Evolutionary conservation across 176 grass and related monocot species (phyloP).

Genomic region (Paspalum vaginatum): DNA sequence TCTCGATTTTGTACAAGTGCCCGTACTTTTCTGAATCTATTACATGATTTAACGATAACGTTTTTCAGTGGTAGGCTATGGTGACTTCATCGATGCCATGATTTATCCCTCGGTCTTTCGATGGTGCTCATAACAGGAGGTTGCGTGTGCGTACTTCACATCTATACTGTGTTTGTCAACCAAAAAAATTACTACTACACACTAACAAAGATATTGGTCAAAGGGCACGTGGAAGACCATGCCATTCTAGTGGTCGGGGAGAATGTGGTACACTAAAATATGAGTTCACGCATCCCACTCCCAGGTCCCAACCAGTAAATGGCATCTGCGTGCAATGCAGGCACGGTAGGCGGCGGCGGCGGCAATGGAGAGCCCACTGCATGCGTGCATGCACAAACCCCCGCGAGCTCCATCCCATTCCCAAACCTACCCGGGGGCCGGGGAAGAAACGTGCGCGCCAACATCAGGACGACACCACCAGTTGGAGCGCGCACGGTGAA

Average conservation of each 20-base stretch:
- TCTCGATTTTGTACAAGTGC: too few relatives aligned
- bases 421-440: background rate
- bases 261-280: background rate
- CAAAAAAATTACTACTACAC: too few relatives aligned
- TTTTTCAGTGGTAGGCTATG: too few relatives aligned
- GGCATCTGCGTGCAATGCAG: background rate
- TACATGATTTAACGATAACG: too few relatives aligned
- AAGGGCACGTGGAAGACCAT: background rate
- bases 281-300: background rate
- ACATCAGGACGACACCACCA: slow-evolving; percentile 19
- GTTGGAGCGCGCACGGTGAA: slow-evolving; percentile 30
- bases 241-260: background rate
- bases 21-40: too few relatives aligned
- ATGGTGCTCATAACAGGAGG: too few relatives aligned
- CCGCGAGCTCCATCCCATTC: background rate
- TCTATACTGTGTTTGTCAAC: too few relatives aligned
- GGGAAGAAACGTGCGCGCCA: slow-evolving; percentile 3
- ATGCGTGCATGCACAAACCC: background rate
- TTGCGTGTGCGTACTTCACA: too few relatives aligned
- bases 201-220: background rate
- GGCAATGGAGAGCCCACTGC: background rate
- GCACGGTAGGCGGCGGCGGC: background rate
- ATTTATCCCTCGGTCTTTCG: too few relatives aligned
- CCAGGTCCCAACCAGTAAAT: background rate
- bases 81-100: too few relatives aligned